These are phyloP conservation scores for Ramularia endophylla DNA, from an alignment of 2,329 filamentous ascomycete genomes.

Conservation along the genomic window DNA sequence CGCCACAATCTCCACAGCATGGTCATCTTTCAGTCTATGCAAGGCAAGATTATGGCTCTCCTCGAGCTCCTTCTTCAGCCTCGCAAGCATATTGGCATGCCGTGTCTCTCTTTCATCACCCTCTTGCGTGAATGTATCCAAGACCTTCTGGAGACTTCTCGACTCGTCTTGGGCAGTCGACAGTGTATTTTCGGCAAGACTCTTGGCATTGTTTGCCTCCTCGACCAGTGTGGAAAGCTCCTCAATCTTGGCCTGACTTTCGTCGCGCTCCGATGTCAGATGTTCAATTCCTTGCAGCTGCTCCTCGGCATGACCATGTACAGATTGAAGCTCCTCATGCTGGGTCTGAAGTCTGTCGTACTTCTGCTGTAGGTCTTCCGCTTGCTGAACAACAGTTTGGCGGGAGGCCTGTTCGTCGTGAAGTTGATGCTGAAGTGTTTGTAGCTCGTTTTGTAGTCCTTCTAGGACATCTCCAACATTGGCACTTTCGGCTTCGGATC, in stretches of 20 bases:
- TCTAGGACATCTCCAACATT: constrained; percentile 12
- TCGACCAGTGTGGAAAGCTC: constrained; percentile 13
- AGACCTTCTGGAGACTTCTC: constrained; percentile 16
- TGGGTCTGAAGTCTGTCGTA: constrained; percentile 6
- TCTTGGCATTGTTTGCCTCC: constrained; percentile 2
- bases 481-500: constrained; percentile 11
- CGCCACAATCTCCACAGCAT: constrained; percentile 5
- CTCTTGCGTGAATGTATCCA: constrained; percentile 17
- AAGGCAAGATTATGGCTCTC: constrained; percentile 2
- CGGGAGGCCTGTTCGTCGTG: constrained; percentile 10
- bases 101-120: constrained; percentile 13
- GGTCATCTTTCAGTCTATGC: constrained; percentile 4
- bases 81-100: constrained; percentile 9
- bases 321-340: constrained; percentile 4
- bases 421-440: constrained; percentile 16
- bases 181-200: constrained; percentile 5
- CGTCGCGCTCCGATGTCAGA: constrained; percentile 4
- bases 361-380: constrained; percentile 8
- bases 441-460: constrained; percentile 19
- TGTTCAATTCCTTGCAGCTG: not conserved
- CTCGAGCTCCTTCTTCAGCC: constrained; percentile 9
- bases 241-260: constrained; percentile 16
- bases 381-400: constrained; percentile 4
- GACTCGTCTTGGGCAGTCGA: constrained; percentile 3
- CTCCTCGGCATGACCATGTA: constrained; percentile 6